A percentile compares a stretch with the other conserved stretches of the same genome.
Evolutionary conservation across 2,329 filamentous ascomycete genomes (phyloP).

Genomic region (Fusarium illudens): DNA sequence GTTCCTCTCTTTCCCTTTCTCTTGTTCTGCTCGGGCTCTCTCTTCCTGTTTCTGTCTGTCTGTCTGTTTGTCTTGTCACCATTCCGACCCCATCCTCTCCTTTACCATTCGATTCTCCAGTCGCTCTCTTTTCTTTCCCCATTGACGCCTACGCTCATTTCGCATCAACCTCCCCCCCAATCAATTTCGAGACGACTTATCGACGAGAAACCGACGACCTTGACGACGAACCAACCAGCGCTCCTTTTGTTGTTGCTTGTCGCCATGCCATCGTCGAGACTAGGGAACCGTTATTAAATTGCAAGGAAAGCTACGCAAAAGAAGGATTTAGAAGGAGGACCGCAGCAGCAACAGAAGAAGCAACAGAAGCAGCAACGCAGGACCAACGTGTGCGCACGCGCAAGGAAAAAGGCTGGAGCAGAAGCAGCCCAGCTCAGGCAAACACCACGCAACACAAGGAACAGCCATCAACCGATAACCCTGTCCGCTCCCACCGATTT

Average conservation of each 20-base stretch:
- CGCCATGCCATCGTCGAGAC: conserved; percentile 43
- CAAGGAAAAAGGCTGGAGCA: background rate
- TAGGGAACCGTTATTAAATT: conserved; percentile 28
- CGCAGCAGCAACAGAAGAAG: conserved; percentile 10
- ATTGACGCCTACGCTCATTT: conserved; percentile 23
- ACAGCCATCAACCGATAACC: conserved; percentile 26
- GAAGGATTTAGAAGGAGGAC: background rate
- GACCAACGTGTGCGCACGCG: conserved; percentile 5
- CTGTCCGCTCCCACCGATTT: conserved; percentile 24
- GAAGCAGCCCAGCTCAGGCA: conserved; percentile 1
- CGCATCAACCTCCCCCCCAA: no score
- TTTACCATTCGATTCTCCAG: conserved; percentile 11
- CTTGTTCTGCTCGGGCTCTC: conserved; percentile 23
- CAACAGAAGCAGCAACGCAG: conserved; percentile 3
- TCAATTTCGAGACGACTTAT: conserved; percentile 24
- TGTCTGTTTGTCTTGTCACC: background rate
- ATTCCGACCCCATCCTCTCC: conserved; percentile 30
- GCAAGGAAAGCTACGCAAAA: conserved; percentile 9
- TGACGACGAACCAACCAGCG: conserved; percentile 34
- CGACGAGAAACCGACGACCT: conserved; percentile 31
- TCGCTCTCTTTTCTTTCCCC: conserved; percentile 24
- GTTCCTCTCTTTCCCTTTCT: conserved; percentile 16
- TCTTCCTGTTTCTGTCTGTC: conserved; percentile 3
- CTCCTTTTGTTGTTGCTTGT: conserved; percentile 31
- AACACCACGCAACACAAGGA: conserved; percentile 25